Conservation (phyloP, 106 monocot genomes). For the Dactylorhiza incarnata region DNA sequence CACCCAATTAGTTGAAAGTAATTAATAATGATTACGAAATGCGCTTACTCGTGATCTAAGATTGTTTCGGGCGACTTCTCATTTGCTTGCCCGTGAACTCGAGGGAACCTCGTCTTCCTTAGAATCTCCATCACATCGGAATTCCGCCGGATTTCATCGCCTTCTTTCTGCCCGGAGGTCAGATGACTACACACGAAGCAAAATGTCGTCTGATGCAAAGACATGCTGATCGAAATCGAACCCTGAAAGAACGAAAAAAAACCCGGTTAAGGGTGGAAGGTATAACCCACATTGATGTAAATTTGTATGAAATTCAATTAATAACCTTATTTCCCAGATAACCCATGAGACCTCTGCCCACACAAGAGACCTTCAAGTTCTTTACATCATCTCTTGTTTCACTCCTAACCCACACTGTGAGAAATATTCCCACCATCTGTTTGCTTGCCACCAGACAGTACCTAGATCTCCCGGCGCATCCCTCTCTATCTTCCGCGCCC, state of each 20-base stretch:
- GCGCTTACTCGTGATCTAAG: conserved; percentile 51
- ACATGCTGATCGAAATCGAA: conserved; percentile 58
- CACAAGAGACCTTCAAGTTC: conserved; percentile 60
- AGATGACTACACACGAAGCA: conserved; percentile 65
- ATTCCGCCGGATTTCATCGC: conserved; percentile 45
- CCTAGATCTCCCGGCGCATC: conserved; percentile 32
- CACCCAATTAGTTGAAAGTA: background rate
- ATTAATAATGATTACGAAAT: background rate
- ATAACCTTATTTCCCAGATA: conserved; percentile 67
- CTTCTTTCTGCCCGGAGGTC: conserved; percentile 59
- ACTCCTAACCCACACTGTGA: conserved; percentile 50
- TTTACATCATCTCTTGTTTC: conserved; percentile 54
- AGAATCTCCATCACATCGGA: conserved; percentile 52
- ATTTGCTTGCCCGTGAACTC: conserved; percentile 15
- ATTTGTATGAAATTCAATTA: background rate
- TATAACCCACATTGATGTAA: background rate
- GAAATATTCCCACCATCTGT: conserved; percentile 71
- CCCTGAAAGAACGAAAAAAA: conserved; percentile 15
- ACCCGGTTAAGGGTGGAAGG: background rate
- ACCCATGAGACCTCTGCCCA: conserved; percentile 66
- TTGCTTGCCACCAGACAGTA: conserved; percentile 60
- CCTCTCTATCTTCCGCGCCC: conserved; percentile 38
- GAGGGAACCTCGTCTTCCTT: conserved; percentile 50
- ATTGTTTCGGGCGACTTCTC: conserved; percentile 56
- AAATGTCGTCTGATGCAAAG: conserved; percentile 58